These are phyloP conservation scores for Tricholoma sp. DNA, from an alignment of 768 basidiomycete species.

Conservation along the genomic window DNA sequence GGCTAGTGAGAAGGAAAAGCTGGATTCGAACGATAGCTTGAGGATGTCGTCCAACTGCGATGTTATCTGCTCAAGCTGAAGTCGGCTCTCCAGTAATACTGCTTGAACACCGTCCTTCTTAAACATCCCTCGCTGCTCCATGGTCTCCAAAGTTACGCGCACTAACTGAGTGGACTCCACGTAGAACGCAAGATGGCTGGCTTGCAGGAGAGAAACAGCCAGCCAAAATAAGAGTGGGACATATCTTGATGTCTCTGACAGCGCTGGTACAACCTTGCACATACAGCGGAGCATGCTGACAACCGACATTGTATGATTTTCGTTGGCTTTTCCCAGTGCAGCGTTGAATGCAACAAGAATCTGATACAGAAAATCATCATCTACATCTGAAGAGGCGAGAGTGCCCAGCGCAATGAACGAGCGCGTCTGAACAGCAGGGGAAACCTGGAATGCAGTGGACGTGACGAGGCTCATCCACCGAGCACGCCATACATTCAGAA, in stretches of 20 bases:
- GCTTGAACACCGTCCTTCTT: conserved; percentile 44
- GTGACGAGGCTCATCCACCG: conserved; percentile 91
- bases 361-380: conserved; percentile 91
- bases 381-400: conserved; percentile 81
- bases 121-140: conserved; percentile 60
- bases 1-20: conserved; percentile 79
- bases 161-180: conserved; percentile 66
- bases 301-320: conserved; percentile 65
- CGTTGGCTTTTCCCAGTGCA: conserved; percentile 62
- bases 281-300: conserved; percentile 89
- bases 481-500: conserved; percentile 86
- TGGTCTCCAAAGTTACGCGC: conserved; percentile 55
- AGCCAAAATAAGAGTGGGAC: conserved; percentile 81
- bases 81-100: conserved; percentile 61
- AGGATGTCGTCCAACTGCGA: conserved; percentile 69
- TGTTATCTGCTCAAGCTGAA: conserved; percentile 60
- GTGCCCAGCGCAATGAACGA: conserved; percentile 80
- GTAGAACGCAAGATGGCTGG: conserved; percentile 67
- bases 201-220: conserved; percentile 77
- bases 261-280: conserved; percentile 67
- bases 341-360: conserved; percentile 84
- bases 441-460: conserved; percentile 85
- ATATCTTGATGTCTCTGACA: conserved; percentile 68
- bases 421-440: conserved; percentile 81
- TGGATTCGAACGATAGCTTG: conserved; percentile 70